Evolutionary conservation across 768 basidiomycete species (phyloP), one percentile per base, ranked within the genome.

Genomic region (Calocybe indica): DNA sequence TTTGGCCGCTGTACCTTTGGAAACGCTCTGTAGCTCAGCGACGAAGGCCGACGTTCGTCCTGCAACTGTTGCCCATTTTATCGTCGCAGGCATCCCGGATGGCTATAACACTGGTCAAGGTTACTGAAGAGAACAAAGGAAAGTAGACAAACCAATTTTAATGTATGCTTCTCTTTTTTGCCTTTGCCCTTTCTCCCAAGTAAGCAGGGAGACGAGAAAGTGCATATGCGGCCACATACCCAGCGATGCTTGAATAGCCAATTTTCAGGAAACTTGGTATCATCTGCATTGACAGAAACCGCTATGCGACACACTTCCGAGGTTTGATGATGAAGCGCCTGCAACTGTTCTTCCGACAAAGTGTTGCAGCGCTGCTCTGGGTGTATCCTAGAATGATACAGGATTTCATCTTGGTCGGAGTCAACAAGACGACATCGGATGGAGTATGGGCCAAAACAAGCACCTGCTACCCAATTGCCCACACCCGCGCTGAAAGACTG

Each of bases 381-480:
- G 54, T 90, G 86, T 22, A 89, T 70, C 43, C 76, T 67, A 5
- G 88, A 72, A 58, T 89, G 82, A 60, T 88, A 89, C 35, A 90
- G 61, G 40, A 89, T 78, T 63, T 88, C 83, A 58, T 86, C 82
- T 81, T 49, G 37, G 43, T 43, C 22, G 22, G 33, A 22, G 37
- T 45, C 39, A 52, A 37, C 36, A 48, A 47, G 43, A 49, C 48
- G 35, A 45, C 46, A 41, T 51, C 11, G 40, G 31, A 10, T 28
- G 14, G 13, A 5, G 9, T 37, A 15, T 13, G 6, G 9, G 15
- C 8, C 44, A 40, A 32, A 8, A 32, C 57, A 63, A 57, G 37
- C 53, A 80, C 85, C 85, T 55, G 88, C 87, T 13, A 90, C 78
- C 83, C 87, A 90, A 59, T 90, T 91, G 3, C 88, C 85, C 7